Evolutionary conservation across 2,329 filamentous ascomycete species (phyloP).

Genomic region (Nemania sp.): DNA sequence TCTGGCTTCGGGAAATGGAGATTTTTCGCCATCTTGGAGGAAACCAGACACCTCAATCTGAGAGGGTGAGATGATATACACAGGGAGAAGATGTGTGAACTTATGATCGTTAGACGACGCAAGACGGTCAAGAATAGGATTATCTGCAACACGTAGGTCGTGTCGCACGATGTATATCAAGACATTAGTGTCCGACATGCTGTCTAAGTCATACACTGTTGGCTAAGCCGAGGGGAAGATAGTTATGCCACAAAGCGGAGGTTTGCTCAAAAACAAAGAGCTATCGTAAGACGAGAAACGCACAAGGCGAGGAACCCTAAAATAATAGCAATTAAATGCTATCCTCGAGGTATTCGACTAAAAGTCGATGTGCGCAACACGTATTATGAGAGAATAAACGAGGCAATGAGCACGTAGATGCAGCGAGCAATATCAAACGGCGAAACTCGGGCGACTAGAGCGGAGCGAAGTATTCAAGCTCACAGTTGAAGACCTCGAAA

Average conservation of each 20-base stretch:
- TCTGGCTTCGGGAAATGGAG: slow-evolving; percentile 76
- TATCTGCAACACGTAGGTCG: slow-evolving; percentile 79
- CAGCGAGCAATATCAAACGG: not conserved
- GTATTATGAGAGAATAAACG: not conserved
- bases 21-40: slow-evolving; percentile 64
- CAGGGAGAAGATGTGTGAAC: slow-evolving; percentile 77
- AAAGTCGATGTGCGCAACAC: not conserved
- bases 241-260: slow-evolving; percentile 24
- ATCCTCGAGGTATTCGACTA: not conserved
- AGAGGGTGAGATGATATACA: slow-evolving; percentile 76
- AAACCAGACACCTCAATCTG: slow-evolving; percentile 83
- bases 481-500: not conserved
- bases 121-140: slow-evolving; percentile 75
- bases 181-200: slow-evolving; percentile 59
- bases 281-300: not conserved
- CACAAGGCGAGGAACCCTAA: not conserved
- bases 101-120: slow-evolving; percentile 62
- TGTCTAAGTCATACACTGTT: slow-evolving; percentile 20
- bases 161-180: slow-evolving; percentile 79
- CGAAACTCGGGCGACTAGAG: not conserved
- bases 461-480: not conserved
- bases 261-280: not conserved
- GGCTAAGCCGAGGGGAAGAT: slow-evolving; percentile 11
- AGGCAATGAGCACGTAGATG: not conserved
- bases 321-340: not conserved